These are phyloP conservation scores for Viridothelium virens DNA, from an alignment of 495 filamentous ascomycete species.

Conservation along the genomic window DNA sequence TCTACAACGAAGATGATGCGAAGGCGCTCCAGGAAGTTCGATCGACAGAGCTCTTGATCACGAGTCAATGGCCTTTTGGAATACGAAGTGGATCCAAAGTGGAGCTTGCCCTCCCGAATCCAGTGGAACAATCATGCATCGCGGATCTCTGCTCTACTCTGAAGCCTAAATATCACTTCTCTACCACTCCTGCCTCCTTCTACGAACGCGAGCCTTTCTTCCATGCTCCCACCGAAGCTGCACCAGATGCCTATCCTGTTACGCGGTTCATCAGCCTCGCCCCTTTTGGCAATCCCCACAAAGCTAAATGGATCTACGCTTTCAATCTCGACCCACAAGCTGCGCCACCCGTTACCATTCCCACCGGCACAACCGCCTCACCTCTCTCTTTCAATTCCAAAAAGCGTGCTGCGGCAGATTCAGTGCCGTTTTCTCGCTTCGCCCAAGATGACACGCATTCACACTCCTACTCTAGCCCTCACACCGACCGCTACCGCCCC, in stretches of 20 bases:
- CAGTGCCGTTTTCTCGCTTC: conserved; percentile 43
- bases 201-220: conserved; percentile 93
- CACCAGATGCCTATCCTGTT: conserved; percentile 47
- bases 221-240: conserved; percentile 51
- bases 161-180: conserved; percentile 85
- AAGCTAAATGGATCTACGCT: conserved; percentile 84
- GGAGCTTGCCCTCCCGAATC: conserved; percentile 39
- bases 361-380: conserved; percentile 59
- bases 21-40: conserved; percentile 58
- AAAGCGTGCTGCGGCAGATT: conserved; percentile 52
- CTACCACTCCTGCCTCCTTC: conserved; percentile 57
- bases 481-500: conserved; percentile 24
- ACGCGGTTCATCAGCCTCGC: conserved; percentile 88
- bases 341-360: conserved; percentile 49
- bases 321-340: conserved; percentile 66
- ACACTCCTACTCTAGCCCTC: conserved; percentile 16
- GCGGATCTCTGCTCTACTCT: conserved; percentile 67
- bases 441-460: conserved; percentile 35
- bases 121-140: conserved; percentile 46
- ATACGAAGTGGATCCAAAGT: conserved; percentile 57
- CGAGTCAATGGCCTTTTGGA: conserved; percentile 71
- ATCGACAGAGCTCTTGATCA: conserved; percentile 75
- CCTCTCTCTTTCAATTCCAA: conserved; percentile 50
- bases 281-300: conserved; percentile 59
- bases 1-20: conserved; percentile 69